Conservation (phyloP, 1,284 basidiomycete genomes). For the Marasmius sp. region DNA sequence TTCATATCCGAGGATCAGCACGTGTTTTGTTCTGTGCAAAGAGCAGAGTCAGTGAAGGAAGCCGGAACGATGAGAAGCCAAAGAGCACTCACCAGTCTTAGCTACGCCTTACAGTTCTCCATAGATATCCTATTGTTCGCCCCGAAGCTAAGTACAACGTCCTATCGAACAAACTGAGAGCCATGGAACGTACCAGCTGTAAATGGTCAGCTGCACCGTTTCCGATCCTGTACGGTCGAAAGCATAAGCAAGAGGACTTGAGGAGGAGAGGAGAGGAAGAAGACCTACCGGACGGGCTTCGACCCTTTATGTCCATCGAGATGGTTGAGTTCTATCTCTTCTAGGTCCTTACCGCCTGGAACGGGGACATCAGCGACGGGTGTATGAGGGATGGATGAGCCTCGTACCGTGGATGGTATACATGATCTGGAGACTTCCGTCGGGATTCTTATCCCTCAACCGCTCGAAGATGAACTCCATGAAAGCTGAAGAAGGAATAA, state of each 20-base stretch:
- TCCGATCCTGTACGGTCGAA: slow-evolving; percentile 57
- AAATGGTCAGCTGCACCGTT: slow-evolving; percentile 90
- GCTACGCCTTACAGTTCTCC: slow-evolving; percentile 69
- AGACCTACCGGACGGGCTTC: slow-evolving; percentile 60
- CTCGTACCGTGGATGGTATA: slow-evolving; percentile 76
- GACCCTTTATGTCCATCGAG: slow-evolving; percentile 86
- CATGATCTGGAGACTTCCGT: slow-evolving; percentile 92
- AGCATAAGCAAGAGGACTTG: not conserved
- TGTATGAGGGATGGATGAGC: not conserved
- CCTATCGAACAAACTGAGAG: not conserved
- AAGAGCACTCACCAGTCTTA: not conserved
- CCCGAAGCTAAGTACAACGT: slow-evolving; percentile 1
- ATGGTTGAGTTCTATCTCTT: slow-evolving; percentile 81
- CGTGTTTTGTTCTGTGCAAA: too few relatives aligned
- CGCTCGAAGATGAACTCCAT: slow-evolving; percentile 89
- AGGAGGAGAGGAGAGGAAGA: not conserved
- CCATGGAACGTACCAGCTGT: slow-evolving; percentile 61
- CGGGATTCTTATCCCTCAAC: slow-evolving; percentile 77
- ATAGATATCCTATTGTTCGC: slow-evolving; percentile 74
- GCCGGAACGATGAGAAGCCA: not conserved
- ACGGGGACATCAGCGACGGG: not conserved
- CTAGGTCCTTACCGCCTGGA: slow-evolving; percentile 78
- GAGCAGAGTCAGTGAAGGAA: not conserved
- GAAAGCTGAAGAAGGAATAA: slow-evolving; percentile 52
- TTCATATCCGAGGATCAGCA: too few relatives aligned